phyloP scores from a whole-genome alignment of 106 monocot genomes.

The Acanthochlamys bracteata region DNA sequence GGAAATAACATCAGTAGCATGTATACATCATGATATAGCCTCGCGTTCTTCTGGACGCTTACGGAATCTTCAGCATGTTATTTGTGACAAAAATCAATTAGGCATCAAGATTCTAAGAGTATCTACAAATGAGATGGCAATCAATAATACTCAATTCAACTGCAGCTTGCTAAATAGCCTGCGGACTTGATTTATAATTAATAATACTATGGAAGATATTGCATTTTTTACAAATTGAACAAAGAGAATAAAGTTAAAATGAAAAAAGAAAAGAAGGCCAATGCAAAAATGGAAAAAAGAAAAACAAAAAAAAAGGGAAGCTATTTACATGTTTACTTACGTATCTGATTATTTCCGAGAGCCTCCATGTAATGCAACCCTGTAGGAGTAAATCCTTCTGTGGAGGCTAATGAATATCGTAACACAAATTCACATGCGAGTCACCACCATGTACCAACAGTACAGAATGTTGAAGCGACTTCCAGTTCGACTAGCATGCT shows the following conservation, averaged over 20 bases:
- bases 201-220: conserved; percentile 5
- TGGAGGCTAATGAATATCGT: conserved; percentile 91
- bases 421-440: conserved; percentile 41
- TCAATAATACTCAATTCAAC: too few relatives aligned
- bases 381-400: conserved; percentile 11
- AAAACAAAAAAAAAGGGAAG: conserved; percentile 18
- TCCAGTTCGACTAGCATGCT: background rate
- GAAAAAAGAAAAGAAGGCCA: conserved; percentile 6
- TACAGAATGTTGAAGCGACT: background rate
- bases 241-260: conserved; percentile 16
- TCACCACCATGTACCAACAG: conserved; percentile 10
- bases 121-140: too few relatives aligned
- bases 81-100: too few relatives aligned
- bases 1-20: too few relatives aligned
- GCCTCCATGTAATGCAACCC: conserved; percentile 31
- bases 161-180: background rate
- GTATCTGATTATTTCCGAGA: conserved; percentile 51
- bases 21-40: too few relatives aligned
- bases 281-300: conserved; percentile 13
- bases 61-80: too few relatives aligned
- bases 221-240: conserved; percentile 24
- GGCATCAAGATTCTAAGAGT: too few relatives aligned
- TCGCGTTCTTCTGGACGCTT: too few relatives aligned
- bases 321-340: conserved; percentile 76
- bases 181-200: conserved; percentile 6